phyloP scores from a whole-genome alignment of 441 rosid species.

The Euphorbia neoarborescens region DNA sequence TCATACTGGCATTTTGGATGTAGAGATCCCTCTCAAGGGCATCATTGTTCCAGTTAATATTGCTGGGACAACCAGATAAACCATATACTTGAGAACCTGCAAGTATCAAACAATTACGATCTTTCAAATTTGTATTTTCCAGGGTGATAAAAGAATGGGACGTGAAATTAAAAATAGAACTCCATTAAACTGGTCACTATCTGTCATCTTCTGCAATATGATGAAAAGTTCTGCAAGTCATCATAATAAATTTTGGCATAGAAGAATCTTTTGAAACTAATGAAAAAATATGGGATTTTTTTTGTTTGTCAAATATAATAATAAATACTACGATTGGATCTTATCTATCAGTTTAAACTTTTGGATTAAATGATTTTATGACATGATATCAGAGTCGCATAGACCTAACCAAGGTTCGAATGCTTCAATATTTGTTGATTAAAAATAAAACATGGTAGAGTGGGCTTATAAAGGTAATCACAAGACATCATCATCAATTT shows the following conservation, averaged over 20 bases:
- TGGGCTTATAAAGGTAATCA: neutral
- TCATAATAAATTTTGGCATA: neutral
- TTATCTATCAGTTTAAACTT: no score
- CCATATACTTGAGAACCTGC: constrained; percentile 50
- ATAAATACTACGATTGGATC: no score
- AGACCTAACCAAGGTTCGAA: no score
- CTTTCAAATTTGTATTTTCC: constrained; percentile 1
- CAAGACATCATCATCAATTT: neutral
- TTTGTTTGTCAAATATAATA: no score
- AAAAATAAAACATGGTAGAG: no score
- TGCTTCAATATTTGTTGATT: no score
- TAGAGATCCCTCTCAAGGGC: constrained; percentile 87
- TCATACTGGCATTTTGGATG: constrained; percentile 69
- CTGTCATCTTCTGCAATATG: constrained; percentile 14
- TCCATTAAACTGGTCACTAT: neutral
- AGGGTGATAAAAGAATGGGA: neutral
- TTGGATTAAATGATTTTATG: no score
- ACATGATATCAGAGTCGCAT: no score
- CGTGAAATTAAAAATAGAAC: neutral
- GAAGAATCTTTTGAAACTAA: neutral
- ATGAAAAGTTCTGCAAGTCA: constrained; percentile 5
- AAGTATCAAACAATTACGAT: constrained; percentile 14
- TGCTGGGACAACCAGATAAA: constrained; percentile 48
- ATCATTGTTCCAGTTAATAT: constrained; percentile 67
- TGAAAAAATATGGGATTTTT: neutral